Evolutionary conservation across 306 rosid species (phyloP).

Genomic region (Prinsepia uniflora): DNA sequence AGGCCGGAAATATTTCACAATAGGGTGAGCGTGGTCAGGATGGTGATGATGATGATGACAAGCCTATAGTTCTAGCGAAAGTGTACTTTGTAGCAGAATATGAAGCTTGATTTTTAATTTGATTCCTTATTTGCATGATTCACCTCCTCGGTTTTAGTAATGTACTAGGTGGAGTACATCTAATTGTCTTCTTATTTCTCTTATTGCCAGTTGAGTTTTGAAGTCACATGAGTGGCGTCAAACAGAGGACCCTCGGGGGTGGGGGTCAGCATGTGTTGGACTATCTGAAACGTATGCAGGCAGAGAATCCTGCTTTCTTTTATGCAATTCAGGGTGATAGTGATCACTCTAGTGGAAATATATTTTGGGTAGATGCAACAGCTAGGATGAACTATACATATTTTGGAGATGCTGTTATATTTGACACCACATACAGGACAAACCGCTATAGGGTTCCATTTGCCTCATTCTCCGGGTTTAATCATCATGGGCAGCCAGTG

Average conservation of each 20-base stretch:
- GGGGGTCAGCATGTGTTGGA: constrained; percentile 74
- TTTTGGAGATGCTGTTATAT: constrained; percentile 76
- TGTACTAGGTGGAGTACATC: neutral
- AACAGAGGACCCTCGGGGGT: constrained; percentile 62
- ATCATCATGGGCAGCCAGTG: constrained; percentile 80
- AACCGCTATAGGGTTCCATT: constrained; percentile 55
- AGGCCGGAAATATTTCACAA: neutral
- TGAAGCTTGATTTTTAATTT: neutral
- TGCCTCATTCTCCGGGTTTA: constrained; percentile 65
- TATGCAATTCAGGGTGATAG: constrained; percentile 62
- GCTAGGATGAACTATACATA: constrained; percentile 61
- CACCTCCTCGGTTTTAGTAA: neutral
- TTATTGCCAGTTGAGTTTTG: constrained; percentile 15
- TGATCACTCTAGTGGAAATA: constrained; percentile 53
- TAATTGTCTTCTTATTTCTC: neutral
- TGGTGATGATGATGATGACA: neutral
- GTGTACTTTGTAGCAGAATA: neutral
- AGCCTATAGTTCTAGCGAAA: neutral
- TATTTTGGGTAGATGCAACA: constrained; percentile 76
- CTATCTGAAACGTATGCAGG: constrained; percentile 77
- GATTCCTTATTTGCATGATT: neutral
- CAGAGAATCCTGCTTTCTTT: constrained; percentile 71
- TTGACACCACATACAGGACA: constrained; percentile 62
- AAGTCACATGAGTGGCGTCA: constrained; percentile 56
- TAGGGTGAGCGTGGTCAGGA: constrained; percentile 2